Evolutionary conservation across 208 protist species (phyloP).

Genomic region (Trypanosoma melophagium): DNA sequence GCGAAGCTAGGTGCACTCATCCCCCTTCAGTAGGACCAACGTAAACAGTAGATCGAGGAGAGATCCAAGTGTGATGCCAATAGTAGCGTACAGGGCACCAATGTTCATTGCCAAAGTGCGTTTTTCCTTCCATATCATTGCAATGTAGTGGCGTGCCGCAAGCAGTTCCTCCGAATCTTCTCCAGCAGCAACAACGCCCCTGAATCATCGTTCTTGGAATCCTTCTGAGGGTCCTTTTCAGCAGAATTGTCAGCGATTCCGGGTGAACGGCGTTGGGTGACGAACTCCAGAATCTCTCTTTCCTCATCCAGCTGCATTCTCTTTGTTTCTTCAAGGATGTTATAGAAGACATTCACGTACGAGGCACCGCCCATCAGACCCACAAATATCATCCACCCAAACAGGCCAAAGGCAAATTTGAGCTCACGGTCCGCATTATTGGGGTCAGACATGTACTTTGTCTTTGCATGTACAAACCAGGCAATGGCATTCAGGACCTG

Average conservation of each 20-base stretch:
- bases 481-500: slow-evolving; percentile 84
- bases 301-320: slow-evolving; percentile 40
- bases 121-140: slow-evolving; percentile 46
- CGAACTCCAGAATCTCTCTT: slow-evolving; percentile 1
- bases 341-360: slow-evolving; percentile 92
- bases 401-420: slow-evolving; percentile 68
- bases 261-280: background rate
- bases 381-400: slow-evolving; percentile 89
- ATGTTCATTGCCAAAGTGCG: slow-evolving; percentile 88
- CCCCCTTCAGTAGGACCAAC: slow-evolving; percentile 49
- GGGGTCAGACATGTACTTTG: slow-evolving; percentile 56
- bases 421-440: slow-evolving; percentile 35
- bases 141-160: slow-evolving; percentile 26
- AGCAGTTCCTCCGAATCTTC: slow-evolving; percentile 29
- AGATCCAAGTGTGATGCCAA: slow-evolving; percentile 76
- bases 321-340: slow-evolving; percentile 59
- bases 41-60: slow-evolving; percentile 74
- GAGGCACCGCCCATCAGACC: slow-evolving; percentile 87
- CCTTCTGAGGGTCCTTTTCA: too few relatives aligned
- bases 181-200: too few relatives aligned
- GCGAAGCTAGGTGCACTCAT: slow-evolving; percentile 1
- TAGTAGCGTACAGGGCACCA: slow-evolving; percentile 70
- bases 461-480: slow-evolving; percentile 84
- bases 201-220: too few relatives aligned
- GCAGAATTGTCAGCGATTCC: background rate